These are phyloP conservation scores for Apodospora peruviana DNA, from an alignment of 495 filamentous ascomycete species.

Conservation along the genomic window DNA sequence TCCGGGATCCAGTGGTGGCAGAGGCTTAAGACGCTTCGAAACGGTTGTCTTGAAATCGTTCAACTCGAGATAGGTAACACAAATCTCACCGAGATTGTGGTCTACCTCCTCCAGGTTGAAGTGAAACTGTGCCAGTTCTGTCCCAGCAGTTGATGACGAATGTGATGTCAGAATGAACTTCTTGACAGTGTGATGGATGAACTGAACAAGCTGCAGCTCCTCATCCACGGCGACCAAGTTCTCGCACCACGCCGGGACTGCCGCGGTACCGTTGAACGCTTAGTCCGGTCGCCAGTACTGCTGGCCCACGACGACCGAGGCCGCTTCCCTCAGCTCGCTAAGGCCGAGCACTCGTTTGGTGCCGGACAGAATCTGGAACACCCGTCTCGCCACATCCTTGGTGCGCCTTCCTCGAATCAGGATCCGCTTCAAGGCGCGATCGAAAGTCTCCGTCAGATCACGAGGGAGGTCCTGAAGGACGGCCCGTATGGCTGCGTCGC, in stretches of 20 bases:
- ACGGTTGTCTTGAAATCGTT: not conserved
- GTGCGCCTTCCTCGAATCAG: conserved; percentile 9
- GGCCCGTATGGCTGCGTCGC: conserved; percentile 34
- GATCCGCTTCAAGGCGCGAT: conserved; percentile 30
- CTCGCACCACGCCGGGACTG: conserved; percentile 32
- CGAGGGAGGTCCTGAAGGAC: conserved; percentile 36
- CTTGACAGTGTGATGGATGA: conserved; percentile 40
- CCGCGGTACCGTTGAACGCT: conserved; percentile 31
- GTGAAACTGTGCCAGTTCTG: not conserved
- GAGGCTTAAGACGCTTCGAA: not conserved
- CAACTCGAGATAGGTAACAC: not conserved
- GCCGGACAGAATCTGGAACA: conserved; percentile 27
- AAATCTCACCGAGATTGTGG: not conserved
- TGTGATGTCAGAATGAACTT: conserved; percentile 31
- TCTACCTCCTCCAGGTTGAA: not conserved
- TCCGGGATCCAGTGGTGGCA: not conserved
- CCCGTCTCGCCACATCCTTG: conserved; percentile 12
- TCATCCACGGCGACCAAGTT: conserved; percentile 41
- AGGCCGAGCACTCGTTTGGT: conserved; percentile 31
- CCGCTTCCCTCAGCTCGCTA: conserved; percentile 39
- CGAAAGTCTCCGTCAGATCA: conserved; percentile 35
- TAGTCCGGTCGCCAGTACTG: conserved; percentile 27
- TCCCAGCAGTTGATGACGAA: too few species aligned
- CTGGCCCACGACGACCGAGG: conserved; percentile 34
- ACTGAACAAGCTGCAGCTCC: conserved; percentile 32